Conservation (phyloP, 73 alveolate genomes). For the Tetrahymena borealis region DNA sequence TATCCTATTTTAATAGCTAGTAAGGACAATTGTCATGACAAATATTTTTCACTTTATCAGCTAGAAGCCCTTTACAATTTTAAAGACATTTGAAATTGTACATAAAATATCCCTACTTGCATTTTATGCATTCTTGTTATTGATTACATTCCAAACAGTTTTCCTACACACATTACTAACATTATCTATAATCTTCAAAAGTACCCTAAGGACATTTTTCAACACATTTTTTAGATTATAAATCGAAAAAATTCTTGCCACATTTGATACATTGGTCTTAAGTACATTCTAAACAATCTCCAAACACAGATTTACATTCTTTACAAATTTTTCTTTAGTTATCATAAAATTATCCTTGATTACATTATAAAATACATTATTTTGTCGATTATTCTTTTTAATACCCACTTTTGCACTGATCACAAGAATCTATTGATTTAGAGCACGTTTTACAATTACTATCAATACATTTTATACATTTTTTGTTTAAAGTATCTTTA, state of each 20-base stretch:
- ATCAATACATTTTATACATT: too few relatives aligned
- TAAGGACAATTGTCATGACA: not conserved
- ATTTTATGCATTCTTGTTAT: not conserved
- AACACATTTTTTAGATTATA: not conserved
- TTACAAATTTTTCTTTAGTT: not conserved
- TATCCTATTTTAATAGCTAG: not conserved
- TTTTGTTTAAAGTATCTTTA: too few relatives aligned
- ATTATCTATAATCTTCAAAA: not conserved
- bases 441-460: too few relatives aligned
- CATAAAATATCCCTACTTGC: not conserved
- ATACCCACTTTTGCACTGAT: not conserved
- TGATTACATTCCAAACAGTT: not conserved
- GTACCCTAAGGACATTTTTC: not conserved
- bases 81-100: not conserved
- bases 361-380: not conserved
- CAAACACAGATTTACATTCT: not conserved
- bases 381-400: not conserved
- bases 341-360: not conserved
- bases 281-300: not conserved
- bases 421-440: not conserved
- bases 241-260: not conserved
- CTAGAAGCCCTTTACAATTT: not conserved
- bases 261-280: not conserved
- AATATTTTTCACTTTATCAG: not conserved
- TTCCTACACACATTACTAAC: not conserved